These are phyloP conservation scores for Globisporangium spiculum DNA, from an alignment of 352 stramenopile genomes.

Conservation along the genomic window DNA sequence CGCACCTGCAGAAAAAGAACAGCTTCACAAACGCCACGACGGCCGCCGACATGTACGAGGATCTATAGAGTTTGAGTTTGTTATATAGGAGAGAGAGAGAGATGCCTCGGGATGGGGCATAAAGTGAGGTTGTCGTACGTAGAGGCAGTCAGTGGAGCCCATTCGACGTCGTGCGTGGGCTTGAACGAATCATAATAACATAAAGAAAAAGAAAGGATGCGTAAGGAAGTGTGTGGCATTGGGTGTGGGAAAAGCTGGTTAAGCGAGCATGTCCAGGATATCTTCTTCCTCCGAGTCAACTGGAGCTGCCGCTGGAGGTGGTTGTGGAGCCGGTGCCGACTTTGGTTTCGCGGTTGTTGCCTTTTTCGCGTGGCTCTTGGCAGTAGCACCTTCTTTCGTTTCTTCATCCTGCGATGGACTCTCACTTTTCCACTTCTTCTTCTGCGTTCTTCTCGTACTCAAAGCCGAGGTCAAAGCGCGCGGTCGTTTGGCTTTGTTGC, in stretches of 20 bases:
- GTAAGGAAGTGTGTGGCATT: background rate
- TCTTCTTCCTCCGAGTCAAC: conserved; percentile 49
- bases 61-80: conserved; percentile 31
- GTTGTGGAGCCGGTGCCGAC: background rate
- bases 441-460: background rate
- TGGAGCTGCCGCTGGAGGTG: background rate
- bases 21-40: conserved; percentile 41
- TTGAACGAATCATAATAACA: background rate
- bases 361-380: background rate
- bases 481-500: background rate
- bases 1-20: conserved; percentile 30
- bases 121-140: background rate
- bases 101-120: background rate
- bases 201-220: background rate
- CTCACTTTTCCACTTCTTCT: conserved; percentile 11
- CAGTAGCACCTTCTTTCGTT: background rate
- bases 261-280: conserved; percentile 47
- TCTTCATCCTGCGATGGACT: background rate
- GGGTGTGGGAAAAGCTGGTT: background rate
- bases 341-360: background rate
- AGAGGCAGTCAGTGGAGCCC: background rate
- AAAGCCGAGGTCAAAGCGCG: background rate
- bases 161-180: background rate
- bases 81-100: background rate
- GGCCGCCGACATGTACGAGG: conserved; percentile 62